Conservation (phyloP, 2,329 filamentous ascomycete species). For the Exophiala spinifera region DNA sequence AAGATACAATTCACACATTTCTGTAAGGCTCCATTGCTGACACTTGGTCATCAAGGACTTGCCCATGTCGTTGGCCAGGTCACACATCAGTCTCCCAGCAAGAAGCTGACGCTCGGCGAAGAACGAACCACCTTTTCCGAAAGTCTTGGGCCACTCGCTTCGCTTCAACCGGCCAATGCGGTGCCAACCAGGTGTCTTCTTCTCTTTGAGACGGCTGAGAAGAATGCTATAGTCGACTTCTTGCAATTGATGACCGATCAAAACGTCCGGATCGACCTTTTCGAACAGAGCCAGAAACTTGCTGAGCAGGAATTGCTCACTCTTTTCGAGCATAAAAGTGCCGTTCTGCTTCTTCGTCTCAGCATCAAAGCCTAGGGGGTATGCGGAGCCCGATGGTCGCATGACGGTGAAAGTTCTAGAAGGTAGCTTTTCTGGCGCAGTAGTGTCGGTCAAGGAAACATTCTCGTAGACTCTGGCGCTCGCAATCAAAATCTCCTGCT, state of each 20-base stretch:
- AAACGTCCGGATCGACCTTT: conserved; percentile 84
- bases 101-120: conserved; percentile 90
- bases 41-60: conserved; percentile 97
- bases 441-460: conserved; percentile 80
- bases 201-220: conserved; percentile 79
- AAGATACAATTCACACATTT: conserved; percentile 94
- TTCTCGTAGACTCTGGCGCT: conserved; percentile 93
- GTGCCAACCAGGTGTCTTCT: conserved; percentile 92
- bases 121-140: conserved; percentile 83
- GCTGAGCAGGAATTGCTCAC: conserved; percentile 78
- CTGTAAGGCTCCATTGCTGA: conserved; percentile 94
- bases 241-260: conserved; percentile 93
- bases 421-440: conserved; percentile 80
- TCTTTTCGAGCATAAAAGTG: conserved; percentile 74
- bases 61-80: conserved; percentile 92
- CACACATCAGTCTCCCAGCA: conserved; percentile 83
- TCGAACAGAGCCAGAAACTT: conserved; percentile 89
- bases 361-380: conserved; percentile 79
- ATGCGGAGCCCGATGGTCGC: conserved; percentile 70
- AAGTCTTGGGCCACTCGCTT: conserved; percentile 78
- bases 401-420: conserved; percentile 90
- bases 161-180: conserved; percentile 83
- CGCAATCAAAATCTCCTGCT: conserved; percentile 89
- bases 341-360: conserved; percentile 62
- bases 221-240: conserved; percentile 94